Conservation (phyloP, 441 rosid species). For the Melastoma candidum region DNA sequence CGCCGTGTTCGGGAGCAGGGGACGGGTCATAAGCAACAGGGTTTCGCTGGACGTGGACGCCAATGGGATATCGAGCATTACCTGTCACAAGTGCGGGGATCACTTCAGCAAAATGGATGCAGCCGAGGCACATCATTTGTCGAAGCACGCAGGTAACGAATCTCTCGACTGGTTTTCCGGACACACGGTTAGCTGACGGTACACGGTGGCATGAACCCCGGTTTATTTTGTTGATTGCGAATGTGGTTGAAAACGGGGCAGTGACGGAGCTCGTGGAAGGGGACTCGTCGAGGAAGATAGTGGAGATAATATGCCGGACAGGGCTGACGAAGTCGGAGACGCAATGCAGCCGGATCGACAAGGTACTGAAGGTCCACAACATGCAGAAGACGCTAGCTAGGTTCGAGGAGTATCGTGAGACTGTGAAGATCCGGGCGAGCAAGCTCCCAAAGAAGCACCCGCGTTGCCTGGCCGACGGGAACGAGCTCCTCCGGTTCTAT, state of each 20-base stretch:
- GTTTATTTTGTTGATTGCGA: too few relatives aligned
- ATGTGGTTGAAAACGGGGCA: constrained; percentile 16
- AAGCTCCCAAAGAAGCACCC: constrained; percentile 92
- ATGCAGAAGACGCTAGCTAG: constrained; percentile 87
- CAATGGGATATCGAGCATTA: too few relatives aligned
- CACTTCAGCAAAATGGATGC: too few relatives aligned
- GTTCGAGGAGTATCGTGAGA: constrained; percentile 84
- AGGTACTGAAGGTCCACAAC: constrained; percentile 85
- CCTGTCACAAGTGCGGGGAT: too few relatives aligned
- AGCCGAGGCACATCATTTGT: too few relatives aligned
- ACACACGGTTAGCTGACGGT: too few relatives aligned
- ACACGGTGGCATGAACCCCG: too few relatives aligned
- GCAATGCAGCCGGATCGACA: constrained; percentile 74
- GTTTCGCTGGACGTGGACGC: too few relatives aligned
- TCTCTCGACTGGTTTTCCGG: neutral
- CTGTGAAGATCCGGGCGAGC: constrained; percentile 76
- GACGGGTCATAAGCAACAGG: too few relatives aligned
- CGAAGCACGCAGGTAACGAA: constrained; percentile 80
- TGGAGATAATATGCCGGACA: constrained; percentile 85
- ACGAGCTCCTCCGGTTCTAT: constrained; percentile 82
- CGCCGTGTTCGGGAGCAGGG: too few relatives aligned
- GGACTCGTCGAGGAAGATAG: constrained; percentile 89
- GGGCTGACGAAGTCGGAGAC: constrained; percentile 85
- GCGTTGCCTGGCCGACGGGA: constrained; percentile 88
- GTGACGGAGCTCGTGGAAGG: constrained; percentile 95